Evolutionary conservation across 306 rosid species (phyloP).

Genomic region (Fragaria iinumae): DNA sequence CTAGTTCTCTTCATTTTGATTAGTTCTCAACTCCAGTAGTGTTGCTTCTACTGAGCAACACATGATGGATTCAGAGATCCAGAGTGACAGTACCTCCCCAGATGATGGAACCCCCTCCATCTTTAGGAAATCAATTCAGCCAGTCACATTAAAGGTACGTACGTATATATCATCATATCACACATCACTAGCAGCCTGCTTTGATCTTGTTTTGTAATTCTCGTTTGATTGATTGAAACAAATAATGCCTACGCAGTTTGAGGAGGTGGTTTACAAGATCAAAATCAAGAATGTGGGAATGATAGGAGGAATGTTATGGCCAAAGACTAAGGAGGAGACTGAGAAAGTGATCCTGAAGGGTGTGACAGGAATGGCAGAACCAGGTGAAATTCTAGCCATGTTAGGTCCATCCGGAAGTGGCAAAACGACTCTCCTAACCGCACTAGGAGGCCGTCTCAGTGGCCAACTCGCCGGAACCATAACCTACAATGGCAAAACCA

Average conservation of each 20-base stretch:
- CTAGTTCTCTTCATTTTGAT: neutral
- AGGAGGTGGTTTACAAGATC: conserved; percentile 48
- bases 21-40: neutral
- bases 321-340: conserved; percentile 11
- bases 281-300: conserved; percentile 28
- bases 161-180: neutral
- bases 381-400: conserved; percentile 76
- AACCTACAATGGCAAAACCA: conserved; percentile 36
- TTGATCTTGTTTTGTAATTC: neutral
- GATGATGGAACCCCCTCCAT: neutral
- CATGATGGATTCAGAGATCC: neutral
- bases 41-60: neutral
- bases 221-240: neutral
- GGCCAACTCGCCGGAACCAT: conserved; percentile 40
- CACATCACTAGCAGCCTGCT: neutral
- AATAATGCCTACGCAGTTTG: conserved; percentile 38
- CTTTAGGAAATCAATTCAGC: neutral
- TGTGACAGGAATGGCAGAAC: conserved; percentile 47
- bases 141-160: neutral
- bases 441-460: conserved; percentile 59
- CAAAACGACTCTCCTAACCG: conserved; percentile 70
- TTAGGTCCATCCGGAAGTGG: conserved; percentile 91
- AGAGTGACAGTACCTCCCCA: neutral
- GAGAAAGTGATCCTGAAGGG: conserved; percentile 59
- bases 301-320: conserved; percentile 8